phyloP scores from a whole-genome alignment of 805 yeast genomes.

The Schwanniomyces sp. region DNA sequence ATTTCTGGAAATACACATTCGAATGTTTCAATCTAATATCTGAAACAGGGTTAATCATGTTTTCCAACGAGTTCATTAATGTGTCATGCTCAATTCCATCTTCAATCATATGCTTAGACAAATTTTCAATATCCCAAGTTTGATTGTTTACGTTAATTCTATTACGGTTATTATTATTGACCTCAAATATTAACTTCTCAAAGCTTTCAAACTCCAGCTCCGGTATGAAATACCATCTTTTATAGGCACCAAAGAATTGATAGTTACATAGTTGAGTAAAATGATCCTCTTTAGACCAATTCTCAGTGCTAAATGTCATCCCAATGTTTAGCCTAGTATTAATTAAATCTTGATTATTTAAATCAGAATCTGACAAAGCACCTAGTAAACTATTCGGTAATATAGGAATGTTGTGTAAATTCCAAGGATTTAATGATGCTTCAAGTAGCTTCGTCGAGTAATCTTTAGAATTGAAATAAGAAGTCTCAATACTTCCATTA shows the following conservation, averaged over 20 bases:
- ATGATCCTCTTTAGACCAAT: constrained; percentile 65
- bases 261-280: constrained; percentile 54
- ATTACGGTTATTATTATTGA: constrained; percentile 8
- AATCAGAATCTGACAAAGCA: constrained; percentile 39
- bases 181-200: constrained; percentile 39
- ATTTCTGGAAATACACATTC: constrained; percentile 22
- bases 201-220: constrained; percentile 53
- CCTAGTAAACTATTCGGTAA: constrained; percentile 49
- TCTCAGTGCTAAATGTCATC: constrained; percentile 52
- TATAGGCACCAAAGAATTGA: constrained; percentile 54
- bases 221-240: constrained; percentile 64
- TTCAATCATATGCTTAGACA: constrained; percentile 12
- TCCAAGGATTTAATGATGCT: constrained; percentile 50
- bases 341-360: constrained; percentile 44
- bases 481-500: constrained; percentile 6
- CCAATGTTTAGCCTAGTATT: constrained; percentile 49
- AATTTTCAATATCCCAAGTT: constrained; percentile 19
- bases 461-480: constrained; percentile 18
- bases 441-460: constrained; percentile 17
- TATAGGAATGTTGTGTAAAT: constrained; percentile 54
- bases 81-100: constrained; percentile 24
- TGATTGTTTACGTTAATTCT: constrained; percentile 19
- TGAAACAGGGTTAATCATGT: constrained; percentile 25
- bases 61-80: constrained; percentile 30
- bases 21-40: constrained; percentile 30